Evolutionary conservation across 106 monocot genomes (phyloP).

Genomic region (Phalaenopsis aphrodite): DNA sequence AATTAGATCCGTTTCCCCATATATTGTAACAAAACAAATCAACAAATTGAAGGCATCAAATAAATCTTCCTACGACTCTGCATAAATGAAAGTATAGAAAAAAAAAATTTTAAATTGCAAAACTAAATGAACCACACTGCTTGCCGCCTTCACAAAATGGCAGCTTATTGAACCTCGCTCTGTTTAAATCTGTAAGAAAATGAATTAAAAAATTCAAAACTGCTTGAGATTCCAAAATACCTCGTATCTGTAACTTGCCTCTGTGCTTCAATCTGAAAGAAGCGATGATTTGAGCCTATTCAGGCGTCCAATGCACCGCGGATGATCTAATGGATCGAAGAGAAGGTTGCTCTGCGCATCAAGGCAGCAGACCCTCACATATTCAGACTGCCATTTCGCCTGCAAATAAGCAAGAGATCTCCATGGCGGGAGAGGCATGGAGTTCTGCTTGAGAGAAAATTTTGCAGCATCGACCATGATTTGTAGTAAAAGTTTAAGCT

Average conservation of each 20-base stretch:
- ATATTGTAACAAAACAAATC: too few relatives aligned
- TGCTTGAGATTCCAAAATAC: background rate
- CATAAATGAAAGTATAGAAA: background rate
- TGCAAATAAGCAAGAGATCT: slow-evolving; percentile 79
- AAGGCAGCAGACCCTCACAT: slow-evolving; percentile 25
- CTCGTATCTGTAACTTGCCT: slow-evolving; percentile 25
- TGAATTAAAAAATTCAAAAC: too few relatives aligned
- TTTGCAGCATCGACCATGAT: slow-evolving; percentile 90
- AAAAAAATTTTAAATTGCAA: too few relatives aligned
- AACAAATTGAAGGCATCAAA: too few relatives aligned
- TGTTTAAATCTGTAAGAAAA: too few relatives aligned
- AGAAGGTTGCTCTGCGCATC: background rate
- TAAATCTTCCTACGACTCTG: background rate
- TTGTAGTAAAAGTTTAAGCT: slow-evolving; percentile 58
- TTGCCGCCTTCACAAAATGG: background rate
- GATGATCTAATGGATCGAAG: background rate
- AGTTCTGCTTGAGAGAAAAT: slow-evolving; percentile 77
- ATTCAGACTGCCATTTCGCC: slow-evolving; percentile 78
- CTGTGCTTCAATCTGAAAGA: slow-evolving; percentile 46
- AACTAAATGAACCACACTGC: background rate
- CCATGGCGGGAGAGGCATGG: slow-evolving; percentile 98
- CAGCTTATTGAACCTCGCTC: background rate
- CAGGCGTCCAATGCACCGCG: slow-evolving; percentile 51
- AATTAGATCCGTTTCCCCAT: too few relatives aligned
- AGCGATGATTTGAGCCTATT: slow-evolving; percentile 61